A percentile compares a stretch with the other conserved stretches of the same genome.
phyloP scores from a whole-genome alignment of 148 eudicot genomes.

The Rhododendron ovatum region DNA sequence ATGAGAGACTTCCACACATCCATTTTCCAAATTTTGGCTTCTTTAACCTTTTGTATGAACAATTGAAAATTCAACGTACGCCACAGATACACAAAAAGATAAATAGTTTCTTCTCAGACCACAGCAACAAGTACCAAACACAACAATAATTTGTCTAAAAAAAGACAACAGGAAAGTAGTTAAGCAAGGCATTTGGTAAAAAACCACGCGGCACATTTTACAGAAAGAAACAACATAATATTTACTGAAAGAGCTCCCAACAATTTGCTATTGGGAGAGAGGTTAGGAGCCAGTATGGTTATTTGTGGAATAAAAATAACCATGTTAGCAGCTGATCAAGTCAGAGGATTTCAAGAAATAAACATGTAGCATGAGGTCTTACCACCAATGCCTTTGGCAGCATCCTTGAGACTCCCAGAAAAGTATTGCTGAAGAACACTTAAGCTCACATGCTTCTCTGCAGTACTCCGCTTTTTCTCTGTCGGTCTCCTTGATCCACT shows the following conservation, averaged over 20 bases:
- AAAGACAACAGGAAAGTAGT: not conserved
- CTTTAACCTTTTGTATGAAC: not conserved
- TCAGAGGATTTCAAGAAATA: not conserved
- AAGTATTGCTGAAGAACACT: conserved; percentile 86
- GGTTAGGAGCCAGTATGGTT: not conserved
- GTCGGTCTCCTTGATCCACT: conserved; percentile 33
- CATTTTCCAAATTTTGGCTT: not conserved
- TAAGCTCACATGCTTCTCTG: conserved; percentile 80
- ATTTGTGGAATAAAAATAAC: not conserved
- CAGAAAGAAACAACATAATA: not conserved
- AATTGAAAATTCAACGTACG: not conserved
- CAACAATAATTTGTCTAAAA: not conserved
- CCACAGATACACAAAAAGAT: not conserved
- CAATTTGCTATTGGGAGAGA: not conserved
- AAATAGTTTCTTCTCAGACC: not conserved
- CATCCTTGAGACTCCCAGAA: conserved; percentile 95
- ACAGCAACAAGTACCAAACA: not conserved
- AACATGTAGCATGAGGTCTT: conserved; percentile 15
- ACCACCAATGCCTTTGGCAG: conserved; percentile 95
- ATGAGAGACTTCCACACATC: not conserved
- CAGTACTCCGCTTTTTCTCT: conserved; percentile 63
- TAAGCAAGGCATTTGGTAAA: not conserved
- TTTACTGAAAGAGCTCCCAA: not conserved
- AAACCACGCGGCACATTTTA: not conserved
- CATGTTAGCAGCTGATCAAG: conserved; percentile 3